Evolutionary conservation across 2,329 filamentous ascomycete genomes (phyloP).

Genomic region (Sporothrix sp.): DNA sequence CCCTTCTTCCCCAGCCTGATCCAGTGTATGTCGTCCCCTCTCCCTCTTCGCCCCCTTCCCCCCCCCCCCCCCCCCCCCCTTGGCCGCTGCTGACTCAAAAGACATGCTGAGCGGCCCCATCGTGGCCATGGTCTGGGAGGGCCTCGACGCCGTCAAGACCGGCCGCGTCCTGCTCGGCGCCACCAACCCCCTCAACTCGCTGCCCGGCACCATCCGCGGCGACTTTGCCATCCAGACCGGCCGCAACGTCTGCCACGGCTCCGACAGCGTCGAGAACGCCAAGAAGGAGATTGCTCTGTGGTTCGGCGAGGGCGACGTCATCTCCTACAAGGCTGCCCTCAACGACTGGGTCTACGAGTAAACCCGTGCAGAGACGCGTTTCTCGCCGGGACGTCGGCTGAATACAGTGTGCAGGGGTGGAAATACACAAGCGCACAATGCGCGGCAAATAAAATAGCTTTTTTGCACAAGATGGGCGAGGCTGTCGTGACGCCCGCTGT

Average conservation of each 20-base stretch:
- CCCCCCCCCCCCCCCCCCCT: background rate
- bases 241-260: constrained; percentile 99
- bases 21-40: constrained; percentile 72
- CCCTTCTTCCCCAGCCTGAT: constrained; percentile 95
- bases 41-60: background rate
- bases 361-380: too few relatives aligned
- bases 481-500: background rate
- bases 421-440: too few relatives aligned
- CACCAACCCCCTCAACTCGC: constrained; percentile 94
- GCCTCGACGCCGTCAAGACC: constrained; percentile 97
- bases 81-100: constrained; percentile 31
- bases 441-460: too few relatives aligned
- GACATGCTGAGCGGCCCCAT: constrained; percentile 97
- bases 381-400: too few relatives aligned
- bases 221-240: constrained; percentile 80
- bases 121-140: constrained; percentile 99
- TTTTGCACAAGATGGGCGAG: too few relatives aligned
- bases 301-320: constrained; percentile 84
- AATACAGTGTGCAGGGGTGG: too few relatives aligned
- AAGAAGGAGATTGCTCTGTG: constrained; percentile 99
- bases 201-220: constrained; percentile 95
- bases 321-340: constrained; percentile 74
- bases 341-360: constrained; percentile 93
- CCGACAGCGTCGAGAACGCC: constrained; percentile 95
- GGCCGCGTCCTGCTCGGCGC: constrained; percentile 92